These are phyloP conservation scores for Cordyceps cicadae DNA, from an alignment of 2,329 filamentous ascomycete genomes.

Conservation along the genomic window DNA sequence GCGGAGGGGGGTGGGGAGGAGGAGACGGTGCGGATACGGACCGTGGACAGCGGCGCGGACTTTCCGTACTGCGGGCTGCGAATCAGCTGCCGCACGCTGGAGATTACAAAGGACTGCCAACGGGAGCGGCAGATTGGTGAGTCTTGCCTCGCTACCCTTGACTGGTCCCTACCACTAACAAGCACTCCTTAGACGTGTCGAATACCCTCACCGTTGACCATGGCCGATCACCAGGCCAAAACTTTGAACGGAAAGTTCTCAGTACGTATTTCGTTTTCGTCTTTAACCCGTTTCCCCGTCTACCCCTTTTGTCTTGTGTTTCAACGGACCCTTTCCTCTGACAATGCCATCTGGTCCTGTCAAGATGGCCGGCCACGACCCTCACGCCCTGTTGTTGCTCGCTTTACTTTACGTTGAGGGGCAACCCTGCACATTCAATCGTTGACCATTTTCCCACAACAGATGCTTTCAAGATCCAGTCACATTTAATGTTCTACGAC, in stretches of 20 bases:
- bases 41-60: conserved; percentile 28
- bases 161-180: neutral
- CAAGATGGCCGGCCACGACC: too few species aligned
- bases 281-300: neutral
- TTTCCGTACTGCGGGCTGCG: conserved; percentile 87
- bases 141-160: conserved; percentile 16
- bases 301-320: too few species aligned
- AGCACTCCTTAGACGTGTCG: conserved; percentile 35
- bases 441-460: neutral
- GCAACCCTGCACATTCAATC: neutral
- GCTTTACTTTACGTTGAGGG: too few species aligned
- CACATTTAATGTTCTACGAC: conserved; percentile 77
- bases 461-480: conserved; percentile 73
- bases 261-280: conserved; percentile 33
- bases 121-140: conserved; percentile 42
- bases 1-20: conserved; percentile 19
- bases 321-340: too few species aligned
- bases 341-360: too few species aligned
- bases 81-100: conserved; percentile 67
- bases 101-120: conserved; percentile 62
- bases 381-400: too few species aligned
- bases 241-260: conserved; percentile 72
- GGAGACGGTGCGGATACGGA: conserved; percentile 32
- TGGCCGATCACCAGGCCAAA: conserved; percentile 61
- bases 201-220: conserved; percentile 75